phyloP scores from a whole-genome alignment of 1,284 basidiomycete genomes.

The Sanghuangporus sanghuang region DNA sequence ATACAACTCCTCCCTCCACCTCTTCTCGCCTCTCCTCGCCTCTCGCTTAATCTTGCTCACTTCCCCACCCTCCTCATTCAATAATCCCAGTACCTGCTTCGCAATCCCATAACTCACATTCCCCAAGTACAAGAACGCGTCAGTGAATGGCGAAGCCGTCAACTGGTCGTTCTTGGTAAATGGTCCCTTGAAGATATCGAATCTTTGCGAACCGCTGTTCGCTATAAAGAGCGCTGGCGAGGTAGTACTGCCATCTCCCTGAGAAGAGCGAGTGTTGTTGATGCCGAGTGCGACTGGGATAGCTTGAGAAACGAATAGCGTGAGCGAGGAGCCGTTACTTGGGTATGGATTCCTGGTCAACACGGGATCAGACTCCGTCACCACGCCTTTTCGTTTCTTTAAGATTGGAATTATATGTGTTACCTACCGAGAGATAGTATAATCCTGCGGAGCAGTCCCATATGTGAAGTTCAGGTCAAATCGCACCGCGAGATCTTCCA shows the following conservation, averaged over 20 bases:
- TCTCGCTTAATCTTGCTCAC: neutral
- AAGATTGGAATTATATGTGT: neutral
- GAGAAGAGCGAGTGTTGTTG: constrained; percentile 29
- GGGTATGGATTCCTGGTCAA: constrained; percentile 52
- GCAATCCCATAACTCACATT: neutral
- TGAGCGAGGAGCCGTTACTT: constrained; percentile 57
- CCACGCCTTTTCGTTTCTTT: neutral
- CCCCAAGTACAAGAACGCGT: neutral
- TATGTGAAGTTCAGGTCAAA: constrained; percentile 54
- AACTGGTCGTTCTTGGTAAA: neutral
- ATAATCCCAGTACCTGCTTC: neutral
- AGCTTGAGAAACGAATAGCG: constrained; percentile 40
- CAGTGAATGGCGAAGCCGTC: neutral
- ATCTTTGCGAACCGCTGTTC: neutral
- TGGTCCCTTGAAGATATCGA: neutral
- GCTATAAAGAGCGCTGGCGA: neutral
- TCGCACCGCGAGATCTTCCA: constrained; percentile 43
- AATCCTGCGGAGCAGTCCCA: constrained; percentile 72
- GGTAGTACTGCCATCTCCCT: constrained; percentile 35
- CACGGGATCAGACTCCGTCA: neutral
- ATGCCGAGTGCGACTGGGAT: neutral
- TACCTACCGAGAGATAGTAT: constrained; percentile 49
- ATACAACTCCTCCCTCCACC: constrained; percentile 29
- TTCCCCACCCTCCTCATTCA: neutral
- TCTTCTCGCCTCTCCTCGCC: neutral